Base-by-base conservation (phyloP, 805 yeast species). In the Lachancea meyersii region DNA sequence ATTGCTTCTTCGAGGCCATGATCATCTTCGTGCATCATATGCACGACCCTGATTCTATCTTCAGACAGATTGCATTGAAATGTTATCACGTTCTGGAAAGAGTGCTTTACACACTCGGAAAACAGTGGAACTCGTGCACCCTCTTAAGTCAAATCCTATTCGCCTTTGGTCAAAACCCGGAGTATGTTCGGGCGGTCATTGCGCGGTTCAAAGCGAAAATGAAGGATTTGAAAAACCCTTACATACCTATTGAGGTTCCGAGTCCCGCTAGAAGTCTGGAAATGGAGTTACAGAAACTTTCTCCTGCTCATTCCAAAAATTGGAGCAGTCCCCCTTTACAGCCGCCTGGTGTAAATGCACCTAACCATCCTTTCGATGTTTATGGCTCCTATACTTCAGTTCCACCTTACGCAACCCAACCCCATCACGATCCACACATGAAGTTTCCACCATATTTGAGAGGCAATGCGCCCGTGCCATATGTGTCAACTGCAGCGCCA, bases 1-100 rank as follows among this genome's bases (percentile, higher is more conserved):
- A 40, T 28, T 40, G 43, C 26, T 40, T 40, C 30, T 40, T 40
- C 33, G 43, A 40, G 26, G 43, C 43, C 20, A 33, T 40, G 38
- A 34, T 33, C 22, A 40, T 40, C 20, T 35, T 40, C 17, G 43
- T 40, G 13, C 43, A 40, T 27, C 43, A 35, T 36, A 40, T 40
- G 43, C 34, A 40, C 43, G 43, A 40, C 21, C 31, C 43, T 5
- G 23, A 28, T 16, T 40, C 43, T 5, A 22, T 35, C 11, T 40
- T 34, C 19, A 16, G 17, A 8, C 39, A 34, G 8, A 28, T 40
- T 11, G 43, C 43, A 5, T 16, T 40, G 5, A 35, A 33, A 28
- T 40, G 43, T 35, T 40, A 32, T 21, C 39, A 40, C 34, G 43
- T 40, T 10, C 19, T 40, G 23, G 43, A 40, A 22, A 28, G 27